Evolutionary conservation across 2,329 filamentous ascomycete species (phyloP).

Genomic region (Nannizzia gypsea): DNA sequence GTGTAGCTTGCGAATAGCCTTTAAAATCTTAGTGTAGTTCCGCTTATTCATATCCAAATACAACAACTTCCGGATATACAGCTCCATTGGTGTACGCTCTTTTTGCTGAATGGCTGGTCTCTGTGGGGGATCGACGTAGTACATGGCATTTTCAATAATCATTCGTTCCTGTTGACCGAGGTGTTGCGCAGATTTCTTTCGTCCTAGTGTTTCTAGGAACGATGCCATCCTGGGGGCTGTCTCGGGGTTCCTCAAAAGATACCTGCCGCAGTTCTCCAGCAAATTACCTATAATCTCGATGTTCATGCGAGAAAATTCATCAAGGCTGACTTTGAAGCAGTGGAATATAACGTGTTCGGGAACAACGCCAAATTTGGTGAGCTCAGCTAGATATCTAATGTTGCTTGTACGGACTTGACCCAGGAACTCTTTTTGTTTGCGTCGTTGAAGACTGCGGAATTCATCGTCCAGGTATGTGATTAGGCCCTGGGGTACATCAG

Average conservation of each 20-base stretch:
- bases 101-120: slow-evolving; percentile 92
- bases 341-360: slow-evolving; percentile 98
- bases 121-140: slow-evolving; percentile 93
- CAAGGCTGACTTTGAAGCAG: slow-evolving; percentile 90
- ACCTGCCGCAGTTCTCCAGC: slow-evolving; percentile 90
- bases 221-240: slow-evolving; percentile 86
- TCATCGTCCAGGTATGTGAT: slow-evolving; percentile 91
- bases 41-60: slow-evolving; percentile 91
- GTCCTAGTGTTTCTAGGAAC: slow-evolving; percentile 86
- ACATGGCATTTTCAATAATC: slow-evolving; percentile 95
- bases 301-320: slow-evolving; percentile 97
- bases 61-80: slow-evolving; percentile 84
- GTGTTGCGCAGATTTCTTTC: slow-evolving; percentile 92
- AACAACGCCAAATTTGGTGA: slow-evolving; percentile 96
- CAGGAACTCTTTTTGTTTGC: slow-evolving; percentile 95
- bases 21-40: slow-evolving; percentile 84
- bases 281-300: slow-evolving; percentile 97
- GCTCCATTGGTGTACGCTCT: slow-evolving; percentile 82
- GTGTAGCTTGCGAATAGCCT: slow-evolving; percentile 87
- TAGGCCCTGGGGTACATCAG: slow-evolving; percentile 82
- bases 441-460: slow-evolving; percentile 88
- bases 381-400: slow-evolving; percentile 90
- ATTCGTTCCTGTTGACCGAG: slow-evolving; percentile 93
- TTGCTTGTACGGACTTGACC: slow-evolving; percentile 89
- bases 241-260: slow-evolving; percentile 81